Evolutionary conservation across 2,329 filamentous ascomycete species (phyloP).

Genomic region (Ceratocystiopsis minuta): DNA sequence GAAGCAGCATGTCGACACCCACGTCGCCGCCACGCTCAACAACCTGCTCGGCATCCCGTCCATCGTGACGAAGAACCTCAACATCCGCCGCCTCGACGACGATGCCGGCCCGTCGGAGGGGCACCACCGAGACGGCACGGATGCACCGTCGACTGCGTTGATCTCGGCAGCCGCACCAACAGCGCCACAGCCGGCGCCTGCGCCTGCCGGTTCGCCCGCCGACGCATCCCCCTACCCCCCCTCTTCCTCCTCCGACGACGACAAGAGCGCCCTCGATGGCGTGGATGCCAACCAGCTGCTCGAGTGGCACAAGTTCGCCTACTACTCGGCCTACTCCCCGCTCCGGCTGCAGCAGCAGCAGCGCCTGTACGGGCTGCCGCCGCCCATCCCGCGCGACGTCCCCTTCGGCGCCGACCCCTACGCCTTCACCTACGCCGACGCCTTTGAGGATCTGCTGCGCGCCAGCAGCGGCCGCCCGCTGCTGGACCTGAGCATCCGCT

Average conservation of each 20-base stretch:
- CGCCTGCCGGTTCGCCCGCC: not conserved
- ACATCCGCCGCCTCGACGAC: constrained; percentile 3
- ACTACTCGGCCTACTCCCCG: constrained; percentile 26
- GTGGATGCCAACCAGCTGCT: constrained; percentile 9
- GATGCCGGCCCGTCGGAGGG: no score
- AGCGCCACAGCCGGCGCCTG: not conserved
- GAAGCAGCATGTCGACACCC: constrained; percentile 22
- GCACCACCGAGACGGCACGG: no score
- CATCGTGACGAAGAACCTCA: constrained; percentile 13
- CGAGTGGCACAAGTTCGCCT: constrained; percentile 18
- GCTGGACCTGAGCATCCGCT: constrained; percentile 19
- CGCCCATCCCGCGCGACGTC: constrained; percentile 28
- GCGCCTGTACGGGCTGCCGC: constrained; percentile 19
- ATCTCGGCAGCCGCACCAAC: not conserved
- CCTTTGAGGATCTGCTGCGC: constrained; percentile 39
- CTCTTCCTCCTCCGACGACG: not conserved
- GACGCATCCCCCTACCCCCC: not conserved
- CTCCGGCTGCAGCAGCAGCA: constrained; percentile 19
- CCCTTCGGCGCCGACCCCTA: constrained; percentile 18
- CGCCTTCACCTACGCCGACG: constrained; percentile 35
- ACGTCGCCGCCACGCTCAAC: constrained; percentile 17
- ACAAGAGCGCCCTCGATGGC: constrained; percentile 4
- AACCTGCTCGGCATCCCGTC: constrained; percentile 13
- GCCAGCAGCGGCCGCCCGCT: constrained; percentile 25
- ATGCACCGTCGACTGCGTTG: no score